phyloP scores from a whole-genome alignment of 352 stramenopile genomes.

The Phytophthora idaei region DNA sequence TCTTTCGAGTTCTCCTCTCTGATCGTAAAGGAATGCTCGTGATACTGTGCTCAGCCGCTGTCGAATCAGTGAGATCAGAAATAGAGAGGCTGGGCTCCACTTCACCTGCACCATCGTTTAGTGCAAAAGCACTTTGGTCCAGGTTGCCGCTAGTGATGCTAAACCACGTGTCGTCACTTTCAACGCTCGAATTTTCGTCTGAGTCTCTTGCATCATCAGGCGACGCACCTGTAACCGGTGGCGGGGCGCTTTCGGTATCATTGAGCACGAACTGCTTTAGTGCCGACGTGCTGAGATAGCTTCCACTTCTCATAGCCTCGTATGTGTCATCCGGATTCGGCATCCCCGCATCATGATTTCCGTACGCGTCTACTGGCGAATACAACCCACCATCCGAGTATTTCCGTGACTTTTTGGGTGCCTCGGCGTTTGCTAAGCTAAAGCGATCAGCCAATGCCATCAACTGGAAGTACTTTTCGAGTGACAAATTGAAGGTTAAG shows the following conservation, averaged over 20 bases:
- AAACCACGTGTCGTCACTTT: conserved; percentile 91
- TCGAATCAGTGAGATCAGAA: conserved; percentile 25
- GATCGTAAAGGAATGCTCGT: conserved; percentile 20
- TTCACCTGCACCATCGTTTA: conserved; percentile 22
- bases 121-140: conserved; percentile 36
- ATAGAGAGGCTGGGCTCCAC: conserved; percentile 23
- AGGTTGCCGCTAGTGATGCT: conserved; percentile 80
- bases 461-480: conserved; percentile 86
- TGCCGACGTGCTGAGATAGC: conserved; percentile 55
- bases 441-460: conserved; percentile 67
- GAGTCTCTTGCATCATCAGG: conserved; percentile 44
- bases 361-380: conserved; percentile 18
- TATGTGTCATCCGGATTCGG: conserved; percentile 24
- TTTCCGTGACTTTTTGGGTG: conserved; percentile 31
- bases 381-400: conserved; percentile 24
- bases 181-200: conserved; percentile 70
- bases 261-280: conserved; percentile 60
- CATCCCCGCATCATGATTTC: conserved; percentile 11
- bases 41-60: conserved; percentile 1
- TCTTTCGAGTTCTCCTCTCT: conserved; percentile 35
- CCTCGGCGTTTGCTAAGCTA: conserved; percentile 38
- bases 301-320: conserved; percentile 38
- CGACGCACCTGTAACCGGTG: conserved; percentile 19
- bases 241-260: conserved; percentile 31
- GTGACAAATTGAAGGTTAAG: conserved; percentile 84